Evolutionary conservation across 1,139 yeast species (phyloP).

Genomic region (Pichia sp.): DNA sequence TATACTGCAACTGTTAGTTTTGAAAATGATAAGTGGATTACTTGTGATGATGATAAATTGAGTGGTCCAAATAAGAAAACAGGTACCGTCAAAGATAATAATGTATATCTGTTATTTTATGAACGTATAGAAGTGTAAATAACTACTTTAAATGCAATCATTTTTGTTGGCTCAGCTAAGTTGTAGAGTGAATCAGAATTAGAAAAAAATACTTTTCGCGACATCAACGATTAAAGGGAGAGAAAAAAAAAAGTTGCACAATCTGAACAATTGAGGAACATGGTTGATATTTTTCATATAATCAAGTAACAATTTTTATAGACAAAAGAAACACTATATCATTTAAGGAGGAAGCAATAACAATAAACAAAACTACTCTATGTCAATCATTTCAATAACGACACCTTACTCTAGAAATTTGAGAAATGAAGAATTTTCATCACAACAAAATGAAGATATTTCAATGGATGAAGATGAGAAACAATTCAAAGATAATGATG

Average conservation of each 20-base stretch:
- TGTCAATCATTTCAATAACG: constrained; percentile 16
- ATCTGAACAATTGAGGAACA: too few relatives aligned
- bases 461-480: too few relatives aligned
- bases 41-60: constrained; percentile 58
- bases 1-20: constrained; percentile 75
- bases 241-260: too few relatives aligned
- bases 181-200: too few relatives aligned
- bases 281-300: too few relatives aligned
- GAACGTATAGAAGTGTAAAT: not conserved
- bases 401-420: constrained; percentile 5
- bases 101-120: constrained; percentile 28
- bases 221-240: too few relatives aligned
- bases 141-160: not conserved
- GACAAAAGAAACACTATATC: too few relatives aligned
- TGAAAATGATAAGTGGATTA: constrained; percentile 54
- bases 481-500: constrained; percentile 16
- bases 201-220: too few relatives aligned
- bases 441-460: too few relatives aligned
- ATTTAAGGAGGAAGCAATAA: too few relatives aligned
- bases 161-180: not conserved
- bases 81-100: constrained; percentile 18
- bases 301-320: too few relatives aligned
- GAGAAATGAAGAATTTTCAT: not conserved
- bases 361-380: not conserved
- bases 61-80: constrained; percentile 14